Evolutionary conservation across 352 stramenopile genomes (phyloP), one percentile per base, ranked within the genome.

Genomic region (Globisporangium paddicum): DNA sequence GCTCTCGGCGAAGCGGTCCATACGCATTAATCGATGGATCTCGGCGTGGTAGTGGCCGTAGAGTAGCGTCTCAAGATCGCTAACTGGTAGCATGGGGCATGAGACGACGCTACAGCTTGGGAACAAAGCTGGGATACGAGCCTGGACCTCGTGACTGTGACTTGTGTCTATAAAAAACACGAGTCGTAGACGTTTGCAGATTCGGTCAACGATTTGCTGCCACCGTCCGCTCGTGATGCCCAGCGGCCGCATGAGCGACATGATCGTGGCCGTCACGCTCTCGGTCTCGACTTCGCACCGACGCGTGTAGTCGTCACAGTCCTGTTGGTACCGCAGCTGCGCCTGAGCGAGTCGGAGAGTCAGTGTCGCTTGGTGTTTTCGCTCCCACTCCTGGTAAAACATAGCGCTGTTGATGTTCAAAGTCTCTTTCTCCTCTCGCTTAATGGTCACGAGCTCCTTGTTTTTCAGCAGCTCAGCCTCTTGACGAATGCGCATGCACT

Each of bases 151-250:
- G 2, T 28, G 16, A 14, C 66, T 51, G 4, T 79, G 58, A 2
- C 68, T 37, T 2, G 34, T 32, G 28, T 86, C 73, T 1, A 87
- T 55, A 1, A 83, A 28, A 8, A 87, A 56, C 0, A 86, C 74
- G 11, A 89, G 63, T 10, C 68, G 67, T 5, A 90, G 62, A 3
- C 76, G 73, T 9, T 73, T 72, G 19, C 75, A 69, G 52, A 89
- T 72, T 0, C 78, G 70, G 32, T 81, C 68, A 2, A 90, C 65
- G 26, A 85, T 80, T 34, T 80, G 75, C 37, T 86, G 74, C 80
- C 80, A 90, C 23, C 85, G 86, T 2, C 77, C 80, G 23, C 76
- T 90, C 0, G 78, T 89, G 11, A 86, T 82, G 6, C 80, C 80
- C 1, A 90, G 60, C 13, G 80, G 80, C 19, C 80, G 72, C 57